These are phyloP conservation scores for Quercus dentata DNA, from an alignment of 306 rosid species.

Conservation along the genomic window DNA sequence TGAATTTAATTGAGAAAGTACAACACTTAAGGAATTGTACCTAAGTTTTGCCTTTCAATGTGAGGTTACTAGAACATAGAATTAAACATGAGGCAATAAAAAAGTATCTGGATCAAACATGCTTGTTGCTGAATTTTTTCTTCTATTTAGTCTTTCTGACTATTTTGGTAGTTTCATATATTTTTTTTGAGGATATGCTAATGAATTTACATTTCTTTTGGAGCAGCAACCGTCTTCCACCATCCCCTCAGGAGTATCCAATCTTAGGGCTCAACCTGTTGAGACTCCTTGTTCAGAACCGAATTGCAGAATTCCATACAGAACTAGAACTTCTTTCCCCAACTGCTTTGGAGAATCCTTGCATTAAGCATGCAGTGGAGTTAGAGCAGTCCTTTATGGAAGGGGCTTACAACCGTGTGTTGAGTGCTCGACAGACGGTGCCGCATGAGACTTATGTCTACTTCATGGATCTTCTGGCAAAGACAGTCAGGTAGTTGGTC, in stretches of 20 bases:
- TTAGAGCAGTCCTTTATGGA: conserved; percentile 99
- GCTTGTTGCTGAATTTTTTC: not conserved
- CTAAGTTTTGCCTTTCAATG: not conserved
- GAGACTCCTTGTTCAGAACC: conserved; percentile 94
- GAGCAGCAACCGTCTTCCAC: conserved; percentile 71
- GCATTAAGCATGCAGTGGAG: conserved; percentile 96
- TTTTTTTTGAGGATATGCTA: not conserved
- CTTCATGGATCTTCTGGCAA: conserved; percentile 96
- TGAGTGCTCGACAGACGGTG: conserved; percentile 88
- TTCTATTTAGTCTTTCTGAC: not conserved
- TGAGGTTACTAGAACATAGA: not conserved
- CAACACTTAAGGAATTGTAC: no score
- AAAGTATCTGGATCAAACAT: not conserved
- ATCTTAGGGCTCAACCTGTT: conserved; percentile 94
- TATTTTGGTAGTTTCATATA: not conserved
- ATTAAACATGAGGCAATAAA: not conserved
- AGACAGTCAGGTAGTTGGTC: conserved; percentile 81
- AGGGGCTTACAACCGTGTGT: conserved; percentile 96
- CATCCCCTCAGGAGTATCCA: conserved; percentile 83
- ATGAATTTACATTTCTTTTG: conserved; percentile 19
- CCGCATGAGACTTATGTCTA: conserved; percentile 87
- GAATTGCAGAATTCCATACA: conserved; percentile 97
- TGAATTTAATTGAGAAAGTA: no score
- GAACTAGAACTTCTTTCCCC: conserved; percentile 89
- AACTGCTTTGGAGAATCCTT: conserved; percentile 79